These are phyloP conservation scores for Prosopis cineraria DNA, from an alignment of 306 rosid genomes.

Conservation along the genomic window DNA sequence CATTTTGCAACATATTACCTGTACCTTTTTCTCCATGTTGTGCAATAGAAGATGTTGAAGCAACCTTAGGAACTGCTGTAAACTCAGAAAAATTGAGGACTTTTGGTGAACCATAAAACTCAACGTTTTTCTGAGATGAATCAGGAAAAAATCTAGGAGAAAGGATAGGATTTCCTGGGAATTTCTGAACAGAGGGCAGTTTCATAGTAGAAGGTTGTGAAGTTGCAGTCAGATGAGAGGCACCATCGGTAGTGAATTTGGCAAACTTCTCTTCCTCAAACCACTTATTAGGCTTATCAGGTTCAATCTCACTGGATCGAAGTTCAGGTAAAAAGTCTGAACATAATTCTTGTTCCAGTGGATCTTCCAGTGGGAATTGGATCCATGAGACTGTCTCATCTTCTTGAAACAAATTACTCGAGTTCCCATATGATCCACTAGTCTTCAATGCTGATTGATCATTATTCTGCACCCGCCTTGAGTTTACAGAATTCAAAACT, in stretches of 20 bases:
- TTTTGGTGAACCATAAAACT: slow-evolving; percentile 36
- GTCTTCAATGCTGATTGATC: slow-evolving; percentile 44
- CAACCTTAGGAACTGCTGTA: slow-evolving; percentile 37
- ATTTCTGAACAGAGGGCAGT: slow-evolving; percentile 14
- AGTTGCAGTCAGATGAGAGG: slow-evolving; percentile 27
- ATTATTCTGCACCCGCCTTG: slow-evolving; percentile 55
- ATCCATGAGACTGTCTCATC: slow-evolving; percentile 67
- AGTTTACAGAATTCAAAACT: slow-evolving; percentile 36
- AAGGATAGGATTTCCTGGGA: slow-evolving; percentile 51
- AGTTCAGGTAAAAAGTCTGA: slow-evolving; percentile 57
- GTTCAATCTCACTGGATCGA: slow-evolving; percentile 52
- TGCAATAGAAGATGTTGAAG: slow-evolving; percentile 44
- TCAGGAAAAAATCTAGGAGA: slow-evolving; percentile 55
- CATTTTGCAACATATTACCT: slow-evolving; percentile 39
- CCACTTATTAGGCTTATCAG: slow-evolving; percentile 49
- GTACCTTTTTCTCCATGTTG: slow-evolving; percentile 40
- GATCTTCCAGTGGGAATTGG: slow-evolving; percentile 65
- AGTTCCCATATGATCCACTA: slow-evolving; percentile 48
- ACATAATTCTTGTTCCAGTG: slow-evolving; percentile 65
- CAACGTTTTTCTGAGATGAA: slow-evolving; percentile 44
- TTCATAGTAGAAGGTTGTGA: neutral
- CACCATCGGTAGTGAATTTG: slow-evolving; percentile 44
- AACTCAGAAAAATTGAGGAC: slow-evolving; percentile 47
- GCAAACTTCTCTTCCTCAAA: slow-evolving; percentile 47
- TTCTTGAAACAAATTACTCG: slow-evolving; percentile 56